phyloP scores from a whole-genome alignment of 2,329 filamentous ascomycete species.

The Fusarium sp. region DNA sequence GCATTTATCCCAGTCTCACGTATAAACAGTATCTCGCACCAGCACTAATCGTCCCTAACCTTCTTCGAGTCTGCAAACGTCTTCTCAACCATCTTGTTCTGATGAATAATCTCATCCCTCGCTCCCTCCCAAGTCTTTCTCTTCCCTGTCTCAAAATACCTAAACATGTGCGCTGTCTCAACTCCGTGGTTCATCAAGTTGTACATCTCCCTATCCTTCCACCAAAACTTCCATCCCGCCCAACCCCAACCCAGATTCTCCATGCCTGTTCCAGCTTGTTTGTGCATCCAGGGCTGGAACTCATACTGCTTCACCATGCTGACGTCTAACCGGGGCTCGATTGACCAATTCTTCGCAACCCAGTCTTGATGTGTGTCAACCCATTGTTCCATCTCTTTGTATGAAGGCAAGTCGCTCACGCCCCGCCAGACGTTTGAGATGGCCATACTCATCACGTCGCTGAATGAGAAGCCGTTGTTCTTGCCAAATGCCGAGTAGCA shows the following conservation, averaged over 20 bases:
- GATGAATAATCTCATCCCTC: slow-evolving; percentile 38
- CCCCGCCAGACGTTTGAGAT: slow-evolving; percentile 28
- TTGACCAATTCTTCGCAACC: slow-evolving; percentile 9
- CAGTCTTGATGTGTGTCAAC: slow-evolving; percentile 21
- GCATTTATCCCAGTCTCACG: too few relatives aligned
- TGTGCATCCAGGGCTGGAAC: slow-evolving; percentile 51
- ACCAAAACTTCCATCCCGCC: slow-evolving; percentile 57
- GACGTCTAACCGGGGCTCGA: slow-evolving; percentile 14
- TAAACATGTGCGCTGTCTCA: slow-evolving; percentile 54
- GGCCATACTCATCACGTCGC: slow-evolving; percentile 32
- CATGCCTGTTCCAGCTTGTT: slow-evolving; percentile 55
- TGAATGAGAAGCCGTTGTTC: slow-evolving; percentile 28
- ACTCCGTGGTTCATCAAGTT: slow-evolving; percentile 53
- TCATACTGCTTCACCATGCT: slow-evolving; percentile 47
- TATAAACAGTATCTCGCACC: neutral
- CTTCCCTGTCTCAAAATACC: slow-evolving; percentile 55
- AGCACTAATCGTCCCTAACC: neutral
- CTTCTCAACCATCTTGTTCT: slow-evolving; percentile 17
- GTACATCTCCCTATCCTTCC: slow-evolving; percentile 50
- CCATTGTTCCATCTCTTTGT: slow-evolving; percentile 22
- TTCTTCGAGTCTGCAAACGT: slow-evolving; percentile 2
- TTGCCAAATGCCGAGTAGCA: slow-evolving; percentile 29
- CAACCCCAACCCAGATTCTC: slow-evolving; percentile 55
- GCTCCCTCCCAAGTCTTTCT: slow-evolving; percentile 54
- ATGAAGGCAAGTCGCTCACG: neutral